Base-by-base conservation (phyloP, 306 rosid species). In the Adenanthera pavonina region DNA sequence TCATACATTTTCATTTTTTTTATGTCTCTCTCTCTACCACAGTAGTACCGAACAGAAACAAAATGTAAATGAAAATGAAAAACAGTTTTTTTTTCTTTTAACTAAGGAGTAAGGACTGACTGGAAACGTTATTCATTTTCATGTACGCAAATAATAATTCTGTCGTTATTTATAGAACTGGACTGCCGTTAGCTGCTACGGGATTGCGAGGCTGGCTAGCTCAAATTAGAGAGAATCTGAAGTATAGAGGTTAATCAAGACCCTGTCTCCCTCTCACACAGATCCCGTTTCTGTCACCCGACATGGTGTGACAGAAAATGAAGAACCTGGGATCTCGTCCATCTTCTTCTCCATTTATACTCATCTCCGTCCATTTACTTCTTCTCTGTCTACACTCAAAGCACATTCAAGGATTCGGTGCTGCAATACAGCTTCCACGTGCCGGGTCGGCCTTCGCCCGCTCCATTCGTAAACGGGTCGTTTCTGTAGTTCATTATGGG, bases 401-500 rank as follows among this genome's bases (percentile, higher is more conserved):
- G 5, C 19, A 1, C 7, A 53, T 75, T 34, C 43, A 71, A 34
- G 84, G 65, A 20, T 86, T 85, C 49, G 88, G 81, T 62, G 75
- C 93, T 33, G 81, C 77, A 8, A 54, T 91, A 46, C 86, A 81
- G 83, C 87, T 88, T 35, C 91, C 93, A 40, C 80, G 3, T 47
- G 77, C 76, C n/a, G 81, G 87, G 82, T 67, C 78, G 34, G 47
- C 79, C 84, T 33, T 54, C 49, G 76, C 76, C 78, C 82, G 84
- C 3, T 52, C 61, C 84, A 76, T 61, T 77, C 79, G 82, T 79
- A 83, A 70, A 72, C 61, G 89, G 82, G 85, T 83, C 35, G 38
- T 91, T 43, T 83, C 68, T 56, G 78, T 89, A 4, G 48, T 2
- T 48, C 87, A 88, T 64, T 91, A 75, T 80, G 95, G 93, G 41